Base-by-base conservation (phyloP, 768 basidiomycete species). In the Dendrothele bispora region DNA sequence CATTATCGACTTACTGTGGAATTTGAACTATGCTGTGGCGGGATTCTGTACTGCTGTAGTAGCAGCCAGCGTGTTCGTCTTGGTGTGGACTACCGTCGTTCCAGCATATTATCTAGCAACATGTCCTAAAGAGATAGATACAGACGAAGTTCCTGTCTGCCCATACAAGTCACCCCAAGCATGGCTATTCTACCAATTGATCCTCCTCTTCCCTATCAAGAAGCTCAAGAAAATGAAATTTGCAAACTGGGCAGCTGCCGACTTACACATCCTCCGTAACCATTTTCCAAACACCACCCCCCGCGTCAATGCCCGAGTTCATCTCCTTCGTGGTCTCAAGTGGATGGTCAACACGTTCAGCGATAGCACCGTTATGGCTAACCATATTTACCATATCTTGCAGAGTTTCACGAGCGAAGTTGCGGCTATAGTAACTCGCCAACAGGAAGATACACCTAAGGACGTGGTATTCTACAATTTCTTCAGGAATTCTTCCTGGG, bases 151-250 rank as follows among this genome's bases (percentile, higher is more conserved):
- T 8, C 44, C 26, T 15, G 60, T 53, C 36, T 64, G 62, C 28
- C 59, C 62, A 5, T 62, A 59, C 52, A 62, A 61, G 47, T 62
- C 60, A 11, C 59, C 61, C 1, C 59, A 62, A 42, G 57, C 62
- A 4, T 60, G 59, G 62, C 50, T 51, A 10, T 58, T 62, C 43
- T 52, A 51, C 38, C 39, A 45, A 8, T 39, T 57, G 21, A 29
- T 27, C 26, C n/a, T 34, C 22, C 42, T 48, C 22, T 27, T 48
- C 22, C 29, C 27, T 8, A 24, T n/a, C 20, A 39, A 20, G 17
- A 18, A 14, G 15, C 22, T 27, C 5, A 38, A 17, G 11, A 46
- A 40, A 24, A 24, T 25, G 15, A 21, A 18, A 4, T 46, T 38
- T 27, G 25, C 37, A n/a, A 27, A 37, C 24, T 46, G 46, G 46